Conservation (phyloP, 2,329 filamentous ascomycete genomes). For the Capronia epimyces region DNA sequence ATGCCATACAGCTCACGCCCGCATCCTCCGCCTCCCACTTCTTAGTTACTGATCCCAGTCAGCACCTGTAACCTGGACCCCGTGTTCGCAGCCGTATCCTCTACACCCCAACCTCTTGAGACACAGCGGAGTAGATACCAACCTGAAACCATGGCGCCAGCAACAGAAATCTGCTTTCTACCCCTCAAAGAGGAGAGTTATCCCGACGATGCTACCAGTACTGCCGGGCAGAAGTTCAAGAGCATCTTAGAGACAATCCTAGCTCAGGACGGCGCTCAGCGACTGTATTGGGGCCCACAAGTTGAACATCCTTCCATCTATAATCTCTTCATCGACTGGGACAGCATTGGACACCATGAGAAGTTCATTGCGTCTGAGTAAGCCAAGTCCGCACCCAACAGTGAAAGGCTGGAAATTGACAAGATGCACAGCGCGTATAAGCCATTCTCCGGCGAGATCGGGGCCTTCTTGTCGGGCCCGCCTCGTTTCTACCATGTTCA, state of each 20-base stretch:
- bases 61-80: too few species aligned
- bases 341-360: constrained; percentile 28
- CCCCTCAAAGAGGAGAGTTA: constrained; percentile 13
- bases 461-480: not conserved
- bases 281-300: constrained; percentile 26
- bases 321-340: constrained; percentile 31
- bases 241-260: constrained; percentile 24
- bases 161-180: constrained; percentile 16
- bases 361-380: constrained; percentile 28
- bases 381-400: not conserved
- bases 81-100: too few species aligned
- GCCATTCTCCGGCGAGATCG: constrained; percentile 10
- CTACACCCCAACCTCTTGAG: too few species aligned
- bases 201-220: not conserved
- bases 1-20: too few species aligned
- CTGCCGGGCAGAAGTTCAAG: constrained; percentile 21
- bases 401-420: not conserved
- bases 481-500: constrained; percentile 24
- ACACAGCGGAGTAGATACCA: too few species aligned
- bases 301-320: constrained; percentile 27
- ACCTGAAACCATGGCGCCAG: constrained; percentile 9
- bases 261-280: constrained; percentile 28
- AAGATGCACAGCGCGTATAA: constrained; percentile 4
- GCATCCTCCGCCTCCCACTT: too few species aligned
- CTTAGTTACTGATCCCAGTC: too few species aligned